Conservation (phyloP, 1,284 basidiomycete genomes). For the Cystobasidiaceae sp. region DNA sequence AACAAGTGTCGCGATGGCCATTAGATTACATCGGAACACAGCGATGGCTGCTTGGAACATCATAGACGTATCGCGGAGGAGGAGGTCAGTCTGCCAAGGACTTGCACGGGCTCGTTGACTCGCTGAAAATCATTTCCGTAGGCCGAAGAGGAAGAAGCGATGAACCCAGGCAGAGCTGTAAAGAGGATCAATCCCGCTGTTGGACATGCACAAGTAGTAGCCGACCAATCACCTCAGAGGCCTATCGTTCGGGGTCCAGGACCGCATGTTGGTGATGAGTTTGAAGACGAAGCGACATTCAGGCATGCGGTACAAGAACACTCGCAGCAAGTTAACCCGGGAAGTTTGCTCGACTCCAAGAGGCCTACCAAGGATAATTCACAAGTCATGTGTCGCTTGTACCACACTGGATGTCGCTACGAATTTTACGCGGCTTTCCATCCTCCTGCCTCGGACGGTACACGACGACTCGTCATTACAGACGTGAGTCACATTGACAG, state of each 20-base stretch:
- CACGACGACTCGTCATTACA: background rate
- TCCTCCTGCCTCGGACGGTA: background rate
- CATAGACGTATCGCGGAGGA: constrained; percentile 8
- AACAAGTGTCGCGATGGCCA: background rate
- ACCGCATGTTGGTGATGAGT: constrained; percentile 5
- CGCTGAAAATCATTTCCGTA: background rate
- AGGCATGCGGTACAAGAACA: background rate
- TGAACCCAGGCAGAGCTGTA: background rate
- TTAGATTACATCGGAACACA: constrained; percentile 10
- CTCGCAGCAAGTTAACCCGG: constrained; percentile 3
- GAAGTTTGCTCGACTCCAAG: background rate
- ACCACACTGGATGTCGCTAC: constrained; percentile 24
- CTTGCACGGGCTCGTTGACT: too few relatives aligned
- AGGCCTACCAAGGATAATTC: background rate
- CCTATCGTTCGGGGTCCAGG: background rate
- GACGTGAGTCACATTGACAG: constrained; percentile 4
- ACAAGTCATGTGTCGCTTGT: background rate
- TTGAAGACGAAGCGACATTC: constrained; percentile 6
- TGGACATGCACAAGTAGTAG: background rate
- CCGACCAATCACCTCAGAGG: background rate
- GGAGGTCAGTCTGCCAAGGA: background rate
- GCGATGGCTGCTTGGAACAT: constrained; percentile 16
- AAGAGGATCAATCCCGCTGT: background rate
- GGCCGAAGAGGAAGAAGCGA: constrained; percentile 14
- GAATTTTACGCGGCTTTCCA: constrained; percentile 19